Conservation (phyloP, 371 early-diverging fungal species). For the Apophysomyces ossiformis region DNA sequence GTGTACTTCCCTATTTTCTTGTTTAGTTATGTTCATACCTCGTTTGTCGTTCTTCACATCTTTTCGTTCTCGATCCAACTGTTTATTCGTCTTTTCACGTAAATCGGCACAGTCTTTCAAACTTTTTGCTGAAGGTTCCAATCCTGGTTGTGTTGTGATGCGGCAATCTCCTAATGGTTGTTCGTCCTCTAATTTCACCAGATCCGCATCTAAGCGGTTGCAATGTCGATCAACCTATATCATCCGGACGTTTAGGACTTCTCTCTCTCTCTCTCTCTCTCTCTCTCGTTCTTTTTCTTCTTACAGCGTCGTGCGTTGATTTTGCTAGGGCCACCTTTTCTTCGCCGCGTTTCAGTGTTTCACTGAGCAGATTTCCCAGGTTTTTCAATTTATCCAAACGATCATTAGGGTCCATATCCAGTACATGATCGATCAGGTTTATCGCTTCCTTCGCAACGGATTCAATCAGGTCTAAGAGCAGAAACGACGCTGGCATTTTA, state of each 20-base stretch:
- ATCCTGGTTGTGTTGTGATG: slow-evolving; percentile 44
- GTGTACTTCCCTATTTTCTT: slow-evolving; percentile 11
- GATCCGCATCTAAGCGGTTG: slow-evolving; percentile 50
- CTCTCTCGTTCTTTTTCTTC: neutral
- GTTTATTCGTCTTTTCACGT: slow-evolving; percentile 33
- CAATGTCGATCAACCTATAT: slow-evolving; percentile 51
- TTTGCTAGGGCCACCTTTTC: slow-evolving; percentile 92
- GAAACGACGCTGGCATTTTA: no score
- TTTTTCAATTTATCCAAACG: slow-evolving; percentile 63
- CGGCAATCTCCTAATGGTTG: slow-evolving; percentile 36
- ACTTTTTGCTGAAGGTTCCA: slow-evolving; percentile 41
- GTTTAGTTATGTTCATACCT: slow-evolving; percentile 23
- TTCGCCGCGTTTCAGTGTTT: slow-evolving; percentile 85
- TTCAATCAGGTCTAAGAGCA: slow-evolving; percentile 58
- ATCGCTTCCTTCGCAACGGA: slow-evolving; percentile 62
- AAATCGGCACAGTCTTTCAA: slow-evolving; percentile 35
- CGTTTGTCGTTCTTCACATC: slow-evolving; percentile 41
- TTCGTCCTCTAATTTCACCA: slow-evolving; percentile 53
- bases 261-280: neutral
- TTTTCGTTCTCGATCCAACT: slow-evolving; percentile 40
- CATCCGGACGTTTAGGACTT: neutral
- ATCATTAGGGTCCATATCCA: slow-evolving; percentile 54
- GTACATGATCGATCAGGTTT: slow-evolving; percentile 59
- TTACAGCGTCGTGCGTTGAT: slow-evolving; percentile 89
- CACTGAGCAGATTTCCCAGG: slow-evolving; percentile 63